Evolutionary conservation across 202 grass and related monocot species (phyloP).

Genomic region (Panicum hallii): DNA sequence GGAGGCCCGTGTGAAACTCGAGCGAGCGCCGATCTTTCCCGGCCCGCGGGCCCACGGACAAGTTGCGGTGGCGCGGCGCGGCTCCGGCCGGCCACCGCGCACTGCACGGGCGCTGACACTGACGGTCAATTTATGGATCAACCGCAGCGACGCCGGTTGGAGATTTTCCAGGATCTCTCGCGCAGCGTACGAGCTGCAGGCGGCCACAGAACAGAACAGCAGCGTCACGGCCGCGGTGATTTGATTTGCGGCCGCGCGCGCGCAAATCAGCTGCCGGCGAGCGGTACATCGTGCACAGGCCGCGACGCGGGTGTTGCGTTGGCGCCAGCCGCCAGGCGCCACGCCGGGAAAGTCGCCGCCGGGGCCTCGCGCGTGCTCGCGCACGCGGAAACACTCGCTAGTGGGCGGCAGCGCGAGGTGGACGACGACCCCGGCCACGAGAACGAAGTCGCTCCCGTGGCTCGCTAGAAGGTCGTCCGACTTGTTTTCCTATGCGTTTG

Average conservation of each 20-base stretch:
- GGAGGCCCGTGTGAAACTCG: neutral
- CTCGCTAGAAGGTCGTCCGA: neutral
- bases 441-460: neutral
- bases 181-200: neutral
- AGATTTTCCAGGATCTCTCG: neutral
- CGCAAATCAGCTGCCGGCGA: neutral
- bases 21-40: too few species aligned
- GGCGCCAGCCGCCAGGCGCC: neutral
- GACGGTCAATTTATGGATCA: neutral
- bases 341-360: neutral
- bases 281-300: neutral
- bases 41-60: neutral
- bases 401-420: conserved; percentile 6
- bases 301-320: neutral
- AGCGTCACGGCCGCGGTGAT: neutral
- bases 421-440: neutral
- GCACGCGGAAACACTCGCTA: conserved; percentile 16
- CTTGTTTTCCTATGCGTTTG: neutral
- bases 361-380: neutral
- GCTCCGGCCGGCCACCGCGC: neutral
- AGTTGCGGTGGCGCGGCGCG: neutral
- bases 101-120: neutral
- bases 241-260: neutral
- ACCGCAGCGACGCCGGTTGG: neutral
- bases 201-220: neutral